Evolutionary conservation across 495 filamentous ascomycete species (phyloP).

Genomic region (Aspergillus incahuasiensis): DNA sequence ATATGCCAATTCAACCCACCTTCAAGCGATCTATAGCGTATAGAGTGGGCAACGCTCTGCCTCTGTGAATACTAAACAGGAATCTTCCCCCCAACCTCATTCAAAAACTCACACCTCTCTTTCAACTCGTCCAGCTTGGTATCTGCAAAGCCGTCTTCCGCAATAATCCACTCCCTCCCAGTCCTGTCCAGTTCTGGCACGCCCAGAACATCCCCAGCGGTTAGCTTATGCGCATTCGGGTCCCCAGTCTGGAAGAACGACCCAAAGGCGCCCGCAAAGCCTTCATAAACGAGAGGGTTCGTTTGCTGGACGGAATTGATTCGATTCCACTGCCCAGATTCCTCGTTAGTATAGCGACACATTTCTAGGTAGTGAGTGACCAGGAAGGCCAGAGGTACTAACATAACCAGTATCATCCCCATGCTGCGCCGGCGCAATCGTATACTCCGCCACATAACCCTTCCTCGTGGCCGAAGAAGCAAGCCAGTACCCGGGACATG

Average conservation of each 20-base stretch:
- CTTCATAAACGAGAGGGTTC: constrained; percentile 50
- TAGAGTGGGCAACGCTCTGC: no score
- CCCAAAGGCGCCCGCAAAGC: constrained; percentile 55
- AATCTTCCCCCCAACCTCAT: constrained; percentile 34
- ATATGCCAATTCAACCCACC: no score
- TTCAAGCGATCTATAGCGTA: no score
- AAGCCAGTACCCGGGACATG: constrained; percentile 57
- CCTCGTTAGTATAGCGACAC: neutral
- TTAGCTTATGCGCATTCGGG: constrained; percentile 56
- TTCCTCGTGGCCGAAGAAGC: constrained; percentile 37
- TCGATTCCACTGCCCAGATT: constrained; percentile 46
- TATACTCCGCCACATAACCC: constrained; percentile 55
- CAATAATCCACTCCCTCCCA: constrained; percentile 49
- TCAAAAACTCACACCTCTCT: constrained; percentile 53
- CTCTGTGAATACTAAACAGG: constrained; percentile 26
- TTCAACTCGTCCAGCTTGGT: constrained; percentile 33
- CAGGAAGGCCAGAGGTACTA: constrained; percentile 12
- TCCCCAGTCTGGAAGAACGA: constrained; percentile 57
- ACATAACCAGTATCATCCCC: constrained; percentile 56
- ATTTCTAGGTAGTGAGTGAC: constrained; percentile 1
- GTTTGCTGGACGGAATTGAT: constrained; percentile 50
- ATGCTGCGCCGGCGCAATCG: constrained; percentile 54
- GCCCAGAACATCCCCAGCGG: constrained; percentile 34
- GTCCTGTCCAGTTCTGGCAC: constrained; percentile 40
- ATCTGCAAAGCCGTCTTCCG: constrained; percentile 37